Percentiles rank a stretch among this genome's conserved stretches.
phyloP scores from a whole-genome alignment of 2,329 filamentous ascomycete species.

The Capronia epimyces region DNA sequence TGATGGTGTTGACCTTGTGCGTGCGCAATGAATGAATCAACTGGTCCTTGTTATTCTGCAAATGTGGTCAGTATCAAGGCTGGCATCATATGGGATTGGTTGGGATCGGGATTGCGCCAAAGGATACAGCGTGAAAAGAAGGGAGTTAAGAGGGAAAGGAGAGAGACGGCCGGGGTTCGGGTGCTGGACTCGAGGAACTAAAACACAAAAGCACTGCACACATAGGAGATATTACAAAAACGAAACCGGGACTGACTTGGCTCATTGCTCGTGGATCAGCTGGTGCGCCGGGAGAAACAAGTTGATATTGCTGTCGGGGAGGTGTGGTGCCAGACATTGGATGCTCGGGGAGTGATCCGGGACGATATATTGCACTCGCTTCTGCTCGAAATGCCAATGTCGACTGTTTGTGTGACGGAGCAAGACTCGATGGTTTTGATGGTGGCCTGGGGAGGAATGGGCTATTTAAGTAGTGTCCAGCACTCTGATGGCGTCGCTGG shows the following conservation, averaged over 20 bases:
- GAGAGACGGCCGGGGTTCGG: conserved; percentile 2
- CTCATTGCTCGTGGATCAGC: conserved; percentile 27
- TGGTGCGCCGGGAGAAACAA: conserved; percentile 27
- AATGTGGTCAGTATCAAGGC: not conserved
- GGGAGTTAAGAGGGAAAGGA: not conserved
- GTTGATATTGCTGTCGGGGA: conserved; percentile 25
- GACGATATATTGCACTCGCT: conserved; percentile 2
- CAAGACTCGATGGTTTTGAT: not conserved
- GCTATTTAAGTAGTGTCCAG: too few relatives aligned
- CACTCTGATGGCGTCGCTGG: too few relatives aligned
- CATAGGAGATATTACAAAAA: conserved; percentile 28
- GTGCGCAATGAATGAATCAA: conserved; percentile 60
- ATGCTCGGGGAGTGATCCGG: conserved; percentile 4
- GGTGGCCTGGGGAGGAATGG: too few relatives aligned
- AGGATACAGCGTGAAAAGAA: too few relatives aligned
- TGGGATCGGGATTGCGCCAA: too few relatives aligned
- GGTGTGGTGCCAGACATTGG: conserved; percentile 16
- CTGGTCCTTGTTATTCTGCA: conserved; percentile 46
- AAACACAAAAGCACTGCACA: conserved; percentile 5
- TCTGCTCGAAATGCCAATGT: not conserved
- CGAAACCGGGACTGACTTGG: conserved; percentile 30
- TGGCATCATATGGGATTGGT: too few relatives aligned
- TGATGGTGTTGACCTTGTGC: conserved; percentile 67
- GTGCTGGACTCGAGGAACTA: conserved; percentile 12
- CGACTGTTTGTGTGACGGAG: conserved; percentile 4